Evolutionary conservation across 805 yeast species (phyloP).

Genomic region (Saturnispora gosingensis): DNA sequence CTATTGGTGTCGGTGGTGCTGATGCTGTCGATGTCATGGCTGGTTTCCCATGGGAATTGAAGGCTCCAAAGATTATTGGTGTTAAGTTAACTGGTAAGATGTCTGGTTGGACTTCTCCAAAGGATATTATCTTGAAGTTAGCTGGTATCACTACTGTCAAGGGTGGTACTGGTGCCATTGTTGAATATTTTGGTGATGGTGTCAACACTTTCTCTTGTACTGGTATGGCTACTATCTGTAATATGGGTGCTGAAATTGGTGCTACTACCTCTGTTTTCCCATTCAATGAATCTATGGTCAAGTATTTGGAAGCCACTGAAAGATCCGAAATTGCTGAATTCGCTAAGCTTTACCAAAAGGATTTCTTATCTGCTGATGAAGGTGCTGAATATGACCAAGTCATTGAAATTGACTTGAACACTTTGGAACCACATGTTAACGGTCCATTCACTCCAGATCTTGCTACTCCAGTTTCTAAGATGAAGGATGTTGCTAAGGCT

Average conservation of each 20-base stretch:
- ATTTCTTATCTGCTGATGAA: constrained; percentile 68
- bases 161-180: constrained; percentile 96
- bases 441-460: constrained; percentile 99
- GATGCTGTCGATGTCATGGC: constrained; percentile 98
- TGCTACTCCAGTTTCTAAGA: constrained; percentile 82
- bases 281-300: constrained; percentile 43
- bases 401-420: constrained; percentile 77
- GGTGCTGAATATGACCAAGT: constrained; percentile 89
- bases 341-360: constrained; percentile 41
- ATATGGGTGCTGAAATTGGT: constrained; percentile 99
- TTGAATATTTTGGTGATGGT: constrained; percentile 96
- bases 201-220: constrained; percentile 84
- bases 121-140: constrained; percentile 86
- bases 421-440: constrained; percentile 88
- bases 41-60: constrained; percentile 97
- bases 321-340: constrained; percentile 76
- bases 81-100: constrained; percentile 84
- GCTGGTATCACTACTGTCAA: constrained; percentile 92
- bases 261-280: constrained; percentile 98
- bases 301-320: constrained; percentile 72
- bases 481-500: constrained; percentile 58
- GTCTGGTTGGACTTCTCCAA: constrained; percentile 94
- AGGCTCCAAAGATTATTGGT: constrained; percentile 93
- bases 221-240: constrained; percentile 99
- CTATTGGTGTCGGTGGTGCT: constrained; percentile 99